phyloP scores from a whole-genome alignment of 768 basidiomycete species.

The Boletus sp. region DNA sequence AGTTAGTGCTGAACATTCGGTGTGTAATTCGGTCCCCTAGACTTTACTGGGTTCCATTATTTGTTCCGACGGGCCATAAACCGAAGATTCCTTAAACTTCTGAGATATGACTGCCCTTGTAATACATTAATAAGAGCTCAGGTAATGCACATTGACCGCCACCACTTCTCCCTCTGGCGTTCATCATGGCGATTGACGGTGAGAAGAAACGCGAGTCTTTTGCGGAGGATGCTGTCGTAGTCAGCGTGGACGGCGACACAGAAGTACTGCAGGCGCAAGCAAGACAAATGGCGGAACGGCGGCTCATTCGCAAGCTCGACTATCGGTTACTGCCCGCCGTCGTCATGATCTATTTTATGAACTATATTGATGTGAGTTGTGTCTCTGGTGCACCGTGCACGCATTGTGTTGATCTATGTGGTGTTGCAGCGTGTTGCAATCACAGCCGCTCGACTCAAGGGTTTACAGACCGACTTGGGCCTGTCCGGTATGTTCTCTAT shows the following conservation, averaged over 20 bases:
- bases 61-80: no score
- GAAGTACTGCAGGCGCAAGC: constrained; percentile 1
- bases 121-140: not conserved
- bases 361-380: constrained; percentile 58
- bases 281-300: constrained; percentile 14
- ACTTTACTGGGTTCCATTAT: no score
- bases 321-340: constrained; percentile 55
- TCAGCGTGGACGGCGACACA: not conserved
- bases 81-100: not conserved
- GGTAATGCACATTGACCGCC: not conserved
- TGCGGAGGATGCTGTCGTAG: not conserved
- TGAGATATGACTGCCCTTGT: not conserved
- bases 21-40: no score
- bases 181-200: constrained; percentile 10
- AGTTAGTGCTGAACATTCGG: no score
- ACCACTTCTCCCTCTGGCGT: not conserved
- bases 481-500: constrained; percentile 28
- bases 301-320: constrained; percentile 57
- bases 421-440: constrained; percentile 44
- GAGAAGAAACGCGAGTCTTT: constrained; percentile 19
- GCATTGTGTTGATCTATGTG: not conserved
- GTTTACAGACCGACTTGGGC: constrained; percentile 33
- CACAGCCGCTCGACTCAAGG: constrained; percentile 43
- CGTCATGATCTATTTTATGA: constrained; percentile 61
- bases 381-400: not conserved